Evolutionary conservation across 2,329 filamentous ascomycete species (phyloP), one percentile per base, ranked within the genome.

Genomic region (Plenodomus tracheiphilus): DNA sequence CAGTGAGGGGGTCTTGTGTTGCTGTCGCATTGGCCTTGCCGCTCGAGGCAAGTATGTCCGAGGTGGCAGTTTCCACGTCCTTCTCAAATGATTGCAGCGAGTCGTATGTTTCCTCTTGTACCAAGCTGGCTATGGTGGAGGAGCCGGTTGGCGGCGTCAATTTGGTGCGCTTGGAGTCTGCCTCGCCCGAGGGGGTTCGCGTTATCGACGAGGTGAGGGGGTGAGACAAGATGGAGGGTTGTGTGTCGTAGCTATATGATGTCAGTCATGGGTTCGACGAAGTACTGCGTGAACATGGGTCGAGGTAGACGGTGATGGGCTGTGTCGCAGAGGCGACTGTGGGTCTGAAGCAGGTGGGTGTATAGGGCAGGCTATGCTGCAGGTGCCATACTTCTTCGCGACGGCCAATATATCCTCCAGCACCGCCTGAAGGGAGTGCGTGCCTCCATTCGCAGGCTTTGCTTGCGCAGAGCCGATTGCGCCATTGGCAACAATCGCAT

Each of bases 91-190:
- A 70, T 6, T 73, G 66, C 15, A 79, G 61, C 7, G 72, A 70
- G 4, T 63, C 47, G 58, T 80, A 81, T 2, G 62, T 60, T 35
- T 69, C 66, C 34, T 62, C 59, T 25, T 69, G 55, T 17, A 79
- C 58, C 46, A 73, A 72, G 22, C 55, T 64, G 4, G 69, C 57
- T 28, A 81, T 76, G 49, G 52, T 66, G 2, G 58, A 51, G n/a
- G 70, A 53, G 32, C 55, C 56, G 34, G 62, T 43, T 10, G 60
- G 54, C 6, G 73, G 66, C 11, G 73, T 69, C 34, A 77, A 56
- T 56, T 75, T 77, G 25, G 74, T 64, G 53, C 77, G 77, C 62
- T 80, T 80, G 21, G 68, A 58, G 19, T 74, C 70, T 38, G 75
- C 74, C 51, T 77, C 75, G 25, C 69, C 66, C 21, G 73, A 69